A percentile compares a stretch with the other conserved stretches of the same genome.
Conservation (phyloP, 495 filamentous ascomycete genomes). For the Trichocladium antarcticum region DNA sequence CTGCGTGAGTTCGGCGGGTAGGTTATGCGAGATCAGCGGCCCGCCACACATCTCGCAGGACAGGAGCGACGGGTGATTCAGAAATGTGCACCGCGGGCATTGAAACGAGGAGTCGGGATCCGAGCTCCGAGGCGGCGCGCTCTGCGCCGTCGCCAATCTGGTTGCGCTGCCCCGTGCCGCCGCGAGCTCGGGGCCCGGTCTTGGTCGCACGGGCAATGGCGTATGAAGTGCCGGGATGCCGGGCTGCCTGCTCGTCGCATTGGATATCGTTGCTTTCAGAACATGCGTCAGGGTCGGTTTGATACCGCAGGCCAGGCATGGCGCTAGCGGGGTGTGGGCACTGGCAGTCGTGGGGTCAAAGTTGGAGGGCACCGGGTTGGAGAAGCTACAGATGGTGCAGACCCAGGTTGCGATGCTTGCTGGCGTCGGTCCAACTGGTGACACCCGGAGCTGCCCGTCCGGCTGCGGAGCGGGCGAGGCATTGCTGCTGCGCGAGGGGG, state of each 20-base stretch:
- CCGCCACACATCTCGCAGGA: slow-evolving; percentile 89
- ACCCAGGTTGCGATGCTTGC: slow-evolving; percentile 78
- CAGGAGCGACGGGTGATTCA: slow-evolving; percentile 77
- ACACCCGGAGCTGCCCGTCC: slow-evolving; percentile 39
- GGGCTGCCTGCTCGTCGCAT: slow-evolving; percentile 44
- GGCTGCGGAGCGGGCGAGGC: slow-evolving; percentile 39
- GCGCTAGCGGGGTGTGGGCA: slow-evolving; percentile 61
- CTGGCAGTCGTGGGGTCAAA: slow-evolving; percentile 75
- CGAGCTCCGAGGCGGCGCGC: slow-evolving; percentile 3
- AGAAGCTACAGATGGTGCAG: slow-evolving; percentile 92
- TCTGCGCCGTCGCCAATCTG: not conserved
- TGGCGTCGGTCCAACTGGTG: slow-evolving; percentile 38
- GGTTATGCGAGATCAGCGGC: slow-evolving; percentile 50
- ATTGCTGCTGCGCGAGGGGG: slow-evolving; percentile 34
- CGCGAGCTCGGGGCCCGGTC: slow-evolving; percentile 10
- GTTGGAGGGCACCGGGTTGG: slow-evolving; percentile 88
- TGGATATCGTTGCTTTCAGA: slow-evolving; percentile 71
- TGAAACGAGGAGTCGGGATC: slow-evolving; percentile 41
- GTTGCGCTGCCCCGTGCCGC: not conserved
- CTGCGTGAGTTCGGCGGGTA: slow-evolving; percentile 32
- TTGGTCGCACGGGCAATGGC: slow-evolving; percentile 21
- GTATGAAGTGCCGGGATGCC: slow-evolving; percentile 17
- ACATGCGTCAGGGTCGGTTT: slow-evolving; percentile 73
- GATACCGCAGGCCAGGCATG: slow-evolving; percentile 89
- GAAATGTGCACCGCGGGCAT: slow-evolving; percentile 88